phyloP scores from a whole-genome alignment of 106 monocot genomes.

The Amphibolis antarctica region DNA sequence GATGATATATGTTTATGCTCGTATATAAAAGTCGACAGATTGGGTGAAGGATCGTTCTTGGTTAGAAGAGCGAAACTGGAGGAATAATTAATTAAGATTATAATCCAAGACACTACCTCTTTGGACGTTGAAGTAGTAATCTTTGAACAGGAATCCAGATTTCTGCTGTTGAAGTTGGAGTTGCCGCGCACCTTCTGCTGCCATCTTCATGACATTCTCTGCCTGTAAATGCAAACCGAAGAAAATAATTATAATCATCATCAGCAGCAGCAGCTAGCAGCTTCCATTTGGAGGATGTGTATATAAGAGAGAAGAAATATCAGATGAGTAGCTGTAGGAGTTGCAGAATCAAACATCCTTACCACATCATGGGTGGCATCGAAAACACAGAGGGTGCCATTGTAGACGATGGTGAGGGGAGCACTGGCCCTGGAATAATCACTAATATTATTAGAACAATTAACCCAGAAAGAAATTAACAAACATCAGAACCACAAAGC shows the following conservation, averaged over 20 bases:
- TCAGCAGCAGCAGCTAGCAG: too few relatives aligned
- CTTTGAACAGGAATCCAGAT: not conserved
- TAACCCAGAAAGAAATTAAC: too few relatives aligned
- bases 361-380: conserved; percentile 6
- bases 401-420: conserved; percentile 17
- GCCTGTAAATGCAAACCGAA: conserved; percentile 3
- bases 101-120: not conserved
- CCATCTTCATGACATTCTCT: conserved; percentile 7
- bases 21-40: too few relatives aligned
- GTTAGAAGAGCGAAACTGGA: too few relatives aligned
- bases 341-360: not conserved
- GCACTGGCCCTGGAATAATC: not conserved
- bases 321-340: not conserved
- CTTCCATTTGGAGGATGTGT: too few relatives aligned
- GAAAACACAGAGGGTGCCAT: conserved; percentile 7
- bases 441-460: too few relatives aligned
- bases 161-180: not conserved
- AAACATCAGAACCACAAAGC: not conserved
- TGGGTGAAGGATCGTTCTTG: too few relatives aligned
- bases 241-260: not conserved
- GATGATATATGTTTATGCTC: too few relatives aligned
- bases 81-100: too few relatives aligned
- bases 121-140: not conserved
- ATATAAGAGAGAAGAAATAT: too few relatives aligned
- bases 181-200: not conserved